Evolutionary conservation across 2,329 filamentous ascomycete genomes (phyloP).

Genomic region (Canariomyces notabilis): DNA sequence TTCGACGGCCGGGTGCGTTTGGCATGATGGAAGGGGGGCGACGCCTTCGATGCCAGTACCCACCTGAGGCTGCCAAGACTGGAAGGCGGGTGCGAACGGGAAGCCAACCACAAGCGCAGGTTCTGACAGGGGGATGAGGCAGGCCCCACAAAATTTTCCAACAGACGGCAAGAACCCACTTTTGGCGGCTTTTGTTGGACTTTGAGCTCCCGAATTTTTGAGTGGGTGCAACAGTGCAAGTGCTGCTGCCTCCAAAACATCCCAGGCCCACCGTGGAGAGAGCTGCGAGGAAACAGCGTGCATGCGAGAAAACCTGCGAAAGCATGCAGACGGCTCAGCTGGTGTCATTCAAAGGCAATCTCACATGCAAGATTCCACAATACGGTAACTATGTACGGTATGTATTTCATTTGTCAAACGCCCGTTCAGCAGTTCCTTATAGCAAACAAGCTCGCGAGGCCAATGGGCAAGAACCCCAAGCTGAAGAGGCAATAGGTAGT

Average conservation of each 20-base stretch:
- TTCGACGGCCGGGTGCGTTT: conserved; percentile 19
- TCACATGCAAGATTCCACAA: conserved; percentile 17
- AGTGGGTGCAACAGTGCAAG: conserved; percentile 9
- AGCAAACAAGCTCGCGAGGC: too few relatives aligned
- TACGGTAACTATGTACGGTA: too few relatives aligned
- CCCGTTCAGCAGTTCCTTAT: too few relatives aligned
- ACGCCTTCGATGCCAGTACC: conserved; percentile 19
- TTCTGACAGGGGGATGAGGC: conserved; percentile 14
- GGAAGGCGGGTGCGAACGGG: conserved; percentile 8
- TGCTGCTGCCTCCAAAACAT: background rate
- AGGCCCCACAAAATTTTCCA: conserved; percentile 5
- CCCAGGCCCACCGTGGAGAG: conserved; percentile 11
- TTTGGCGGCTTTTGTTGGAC: too few relatives aligned
- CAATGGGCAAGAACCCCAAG: too few relatives aligned
- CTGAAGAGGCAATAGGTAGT: background rate
- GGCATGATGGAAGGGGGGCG: conserved; percentile 22
- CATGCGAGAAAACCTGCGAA: conserved; percentile 16
- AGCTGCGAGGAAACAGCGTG: conserved; percentile 11
- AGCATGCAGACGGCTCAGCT: conserved; percentile 9
- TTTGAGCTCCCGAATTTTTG: conserved; percentile 5
- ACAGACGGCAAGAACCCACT: conserved; percentile 25
- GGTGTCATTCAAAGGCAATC: conserved; percentile 13
- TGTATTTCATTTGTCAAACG: conserved; percentile 12
- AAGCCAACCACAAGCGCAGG: conserved; percentile 10
- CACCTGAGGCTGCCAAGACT: conserved; percentile 16